Evolutionary conservation across 106 monocot genomes (phyloP), one percentile per base, ranked within the genome.

Genomic region (Hemerocallis citrina): DNA sequence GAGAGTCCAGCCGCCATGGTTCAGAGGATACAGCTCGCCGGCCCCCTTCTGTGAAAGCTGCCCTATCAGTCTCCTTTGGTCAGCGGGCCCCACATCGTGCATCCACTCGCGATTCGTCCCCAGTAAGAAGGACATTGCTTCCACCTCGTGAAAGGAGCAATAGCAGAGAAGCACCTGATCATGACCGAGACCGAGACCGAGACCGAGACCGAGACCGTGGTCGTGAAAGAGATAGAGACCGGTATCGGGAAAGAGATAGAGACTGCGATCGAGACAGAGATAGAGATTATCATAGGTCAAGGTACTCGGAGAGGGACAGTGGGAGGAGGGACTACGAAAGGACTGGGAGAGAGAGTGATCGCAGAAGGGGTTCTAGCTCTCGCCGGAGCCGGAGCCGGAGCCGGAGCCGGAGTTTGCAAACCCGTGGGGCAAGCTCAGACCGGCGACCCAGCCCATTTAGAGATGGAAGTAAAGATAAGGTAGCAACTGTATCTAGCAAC

Each of bases 71-170:
- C 23, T 94, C 93, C 15, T 94, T 94, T 70, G 93, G 93, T 15
- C 93, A 94, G 62, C 82, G 93, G 14, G 93, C 89, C 39, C 89
- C 93, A 19, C 93, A 89, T 48, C 89, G 93, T 52, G 89, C 93
- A 16, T 94, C 93, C 11, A 89, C 93, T 27, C 39, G 85, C 15
- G 93, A 94, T 25, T 89, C 93, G 11, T 94, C 93, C 3, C 93
- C 93, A 19, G 80, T 94, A 34, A 57, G 93, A 2, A 77, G 89
- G 37, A 77, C 79, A 1, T 32, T 79, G n/a, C 64, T 72, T 21
- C 65, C 80, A 1, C 55, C 65, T 3, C 67, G 67, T 7, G 78
- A 85, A 23, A 72, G 61, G 32, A 78, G 72, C 24, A 68, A 30
- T 20, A 74, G 56, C 34, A 66, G 16, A 6, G 81, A 86, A 36